Conservation (phyloP, 805 yeast genomes). For the Yarrowia deformans region DNA sequence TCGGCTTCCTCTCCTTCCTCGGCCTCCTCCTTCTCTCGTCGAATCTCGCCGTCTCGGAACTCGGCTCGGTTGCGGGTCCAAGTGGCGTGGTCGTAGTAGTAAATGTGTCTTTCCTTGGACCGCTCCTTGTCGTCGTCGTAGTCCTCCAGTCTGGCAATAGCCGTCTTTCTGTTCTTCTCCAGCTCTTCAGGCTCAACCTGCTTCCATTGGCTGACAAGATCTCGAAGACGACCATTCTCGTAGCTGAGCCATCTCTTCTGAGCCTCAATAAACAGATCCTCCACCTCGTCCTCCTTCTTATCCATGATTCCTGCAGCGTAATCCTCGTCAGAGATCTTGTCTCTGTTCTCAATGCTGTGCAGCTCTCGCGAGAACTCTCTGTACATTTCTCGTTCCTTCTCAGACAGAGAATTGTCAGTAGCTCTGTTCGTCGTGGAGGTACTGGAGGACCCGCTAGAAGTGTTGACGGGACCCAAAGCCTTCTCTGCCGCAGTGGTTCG, state of each 20-base stretch:
- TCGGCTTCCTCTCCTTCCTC: conserved; percentile 42
- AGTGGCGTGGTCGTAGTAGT: conserved; percentile 45
- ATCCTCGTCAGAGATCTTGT: conserved; percentile 40
- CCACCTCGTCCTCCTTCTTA: conserved; percentile 35
- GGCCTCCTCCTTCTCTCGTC: conserved; percentile 42
- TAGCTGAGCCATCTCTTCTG: conserved; percentile 40
- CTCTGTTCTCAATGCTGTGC: conserved; percentile 37
- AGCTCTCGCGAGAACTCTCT: conserved; percentile 39
- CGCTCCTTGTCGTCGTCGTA: conserved; percentile 44
- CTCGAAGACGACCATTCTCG: conserved; percentile 49
- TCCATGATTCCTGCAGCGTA: conserved; percentile 33
- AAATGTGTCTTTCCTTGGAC: conserved; percentile 41
- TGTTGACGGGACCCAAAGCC: conserved; percentile 31
- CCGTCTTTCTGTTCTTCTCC: conserved; percentile 42
- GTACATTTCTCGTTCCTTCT: conserved; percentile 27
- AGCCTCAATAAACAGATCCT: conserved; percentile 23
- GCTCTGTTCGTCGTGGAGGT: not conserved
- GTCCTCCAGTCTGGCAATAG: conserved; percentile 40
- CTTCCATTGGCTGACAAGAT: conserved; percentile 54
- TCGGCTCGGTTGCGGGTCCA: conserved; percentile 45
- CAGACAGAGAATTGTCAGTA: conserved; percentile 22
- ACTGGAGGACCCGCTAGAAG: not conserved
- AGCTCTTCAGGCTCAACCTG: conserved; percentile 47
- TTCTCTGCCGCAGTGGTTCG: conserved; percentile 40
- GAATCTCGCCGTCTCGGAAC: conserved; percentile 43